phyloP scores from a whole-genome alignment of 768 basidiomycete species.

The Rhizopogon sp. region DNA sequence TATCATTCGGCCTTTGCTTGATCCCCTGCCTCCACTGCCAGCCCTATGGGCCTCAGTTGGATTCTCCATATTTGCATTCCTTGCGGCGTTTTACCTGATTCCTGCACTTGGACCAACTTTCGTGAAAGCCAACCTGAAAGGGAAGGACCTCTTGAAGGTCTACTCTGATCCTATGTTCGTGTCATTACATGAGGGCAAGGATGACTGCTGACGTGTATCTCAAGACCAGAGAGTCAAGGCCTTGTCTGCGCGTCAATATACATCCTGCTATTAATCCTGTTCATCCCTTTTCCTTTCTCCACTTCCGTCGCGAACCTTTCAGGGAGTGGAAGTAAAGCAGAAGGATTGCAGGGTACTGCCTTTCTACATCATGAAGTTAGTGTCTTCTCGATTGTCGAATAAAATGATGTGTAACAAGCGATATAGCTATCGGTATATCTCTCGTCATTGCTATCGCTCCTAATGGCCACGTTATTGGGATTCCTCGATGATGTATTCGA shows the following conservation, averaged over 20 bases:
- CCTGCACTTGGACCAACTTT: constrained; percentile 83
- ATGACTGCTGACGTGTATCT: neutral
- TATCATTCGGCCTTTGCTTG: constrained; percentile 63
- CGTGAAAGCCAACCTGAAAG: constrained; percentile 75
- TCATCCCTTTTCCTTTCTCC: constrained; percentile 95
- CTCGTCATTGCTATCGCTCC: constrained; percentile 84
- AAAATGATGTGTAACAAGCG: neutral
- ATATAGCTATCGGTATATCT: constrained; percentile 84
- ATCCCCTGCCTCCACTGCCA: constrained; percentile 64
- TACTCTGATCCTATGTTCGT: constrained; percentile 69
- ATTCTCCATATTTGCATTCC: constrained; percentile 78
- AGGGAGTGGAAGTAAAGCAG: constrained; percentile 36
- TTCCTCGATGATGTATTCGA: constrained; percentile 98
- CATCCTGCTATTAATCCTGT: constrained; percentile 80
- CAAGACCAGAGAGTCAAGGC: constrained; percentile 90
- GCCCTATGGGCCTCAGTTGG: constrained; percentile 77
- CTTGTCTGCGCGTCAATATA: constrained; percentile 89
- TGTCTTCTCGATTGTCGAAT: neutral
- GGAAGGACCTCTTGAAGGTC: constrained; percentile 82
- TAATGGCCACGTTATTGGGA: constrained; percentile 91
- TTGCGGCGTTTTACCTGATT: constrained; percentile 70
- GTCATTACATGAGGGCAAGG: neutral
- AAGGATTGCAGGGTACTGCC: constrained; percentile 42
- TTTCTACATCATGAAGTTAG: constrained; percentile 72
- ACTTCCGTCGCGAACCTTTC: constrained; percentile 51